Base-by-base conservation (phyloP, 1,139 yeast genomes). In the Protomyces lactucae-debilis region DNA sequence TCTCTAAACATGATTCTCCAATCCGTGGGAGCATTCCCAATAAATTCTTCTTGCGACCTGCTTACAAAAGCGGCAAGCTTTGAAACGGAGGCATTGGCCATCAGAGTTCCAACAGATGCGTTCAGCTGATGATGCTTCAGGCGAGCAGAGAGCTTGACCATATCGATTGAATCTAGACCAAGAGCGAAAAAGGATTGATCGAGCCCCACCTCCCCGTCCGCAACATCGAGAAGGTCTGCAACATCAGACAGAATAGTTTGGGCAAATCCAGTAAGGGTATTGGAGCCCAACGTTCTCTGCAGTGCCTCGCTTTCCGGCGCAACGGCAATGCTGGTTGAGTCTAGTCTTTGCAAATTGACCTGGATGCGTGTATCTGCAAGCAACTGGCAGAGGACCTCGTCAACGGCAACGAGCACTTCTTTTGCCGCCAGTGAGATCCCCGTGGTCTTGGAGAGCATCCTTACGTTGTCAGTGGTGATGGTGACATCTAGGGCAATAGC, bases 101-200 rank as follows among this genome's bases (percentile, higher is more conserved):
- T 60, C 25, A 69, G 64, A 1, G 48, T 55, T 5, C 65, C 52
- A 9, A 68, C 61, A 10, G 70, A 65, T 14, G 68, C 21, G 3
- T 32, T 21, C 1, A 67, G 25, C n/a, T 40, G 61, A 4, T 56
- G 28, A 21, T 28, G 40, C 36, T 23, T 32, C 28, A 69, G 48
- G 14, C 64, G 37, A 3, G 70, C 55, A 1, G 71, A 65, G 12
- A 69, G 57, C 40, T 63, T 55, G 16, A 70, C 66, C 8, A 69
- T 66, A 43, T 70, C 72, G 45, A 70, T 69, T 36, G 71, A 68
- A 53, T 70, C 72, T 28, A 70, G 46, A 3, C 72, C 72, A 48
- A 68, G 66, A 21, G 61, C 55, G 40, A 69, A 67, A 32, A 70
- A 66, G 4, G 70, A 61, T 10, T 57, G 39, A 8, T 48, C 25